Evolutionary conservation across 257 asterid genomes (phyloP), one percentile per base, ranked within the genome.

Genomic region (Solanum gracilifrons): DNA sequence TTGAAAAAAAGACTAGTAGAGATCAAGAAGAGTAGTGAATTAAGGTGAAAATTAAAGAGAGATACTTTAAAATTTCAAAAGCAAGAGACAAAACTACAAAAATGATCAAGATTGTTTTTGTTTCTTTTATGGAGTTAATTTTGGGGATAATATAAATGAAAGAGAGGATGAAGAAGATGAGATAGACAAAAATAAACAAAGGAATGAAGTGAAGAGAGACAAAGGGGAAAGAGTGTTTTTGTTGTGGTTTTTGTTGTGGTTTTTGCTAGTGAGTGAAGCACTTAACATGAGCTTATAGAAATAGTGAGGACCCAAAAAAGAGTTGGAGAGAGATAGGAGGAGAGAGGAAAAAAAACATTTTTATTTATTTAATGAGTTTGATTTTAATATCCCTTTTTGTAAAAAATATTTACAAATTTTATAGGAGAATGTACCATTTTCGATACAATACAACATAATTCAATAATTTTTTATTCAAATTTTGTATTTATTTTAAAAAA

Each of bases 231-330:
- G 91, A 89, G 92, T 23, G 90, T 41, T 89, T 93, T 90, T 94
- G 46, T 88, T 94, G 92, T 84, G 92, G 90, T 41, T 89, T 93
- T 90, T 94, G 46, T 88, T 94, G 92, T 84, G 92, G 92, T 90
- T 92, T 95, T 94, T 93, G 83, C 91, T 43, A 88, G 92, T 93
- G 96, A 88, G 92, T 93, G 96, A 92, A 88, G 92, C 89, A 89
- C 91, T 93, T 93, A 95, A 92, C 93, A 92, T 87, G 94, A 92
- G 98, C 93, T 95, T 96, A 94, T 94, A 94, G 95, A 84, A 87
- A 93, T 87, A 83, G 93, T 90, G 90, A 90, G 89, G 92, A 71
- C 82, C 88, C 62, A 92, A 89, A 51, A 89, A 92, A 87, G 84
- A 89, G 89, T 35, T 82, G 83, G 88, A 87, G 88, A 90, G 32